Evolutionary conservation across 768 basidiomycete species (phyloP), one percentile per base, ranked within the genome.

Genomic region (Mycena vitilis): DNA sequence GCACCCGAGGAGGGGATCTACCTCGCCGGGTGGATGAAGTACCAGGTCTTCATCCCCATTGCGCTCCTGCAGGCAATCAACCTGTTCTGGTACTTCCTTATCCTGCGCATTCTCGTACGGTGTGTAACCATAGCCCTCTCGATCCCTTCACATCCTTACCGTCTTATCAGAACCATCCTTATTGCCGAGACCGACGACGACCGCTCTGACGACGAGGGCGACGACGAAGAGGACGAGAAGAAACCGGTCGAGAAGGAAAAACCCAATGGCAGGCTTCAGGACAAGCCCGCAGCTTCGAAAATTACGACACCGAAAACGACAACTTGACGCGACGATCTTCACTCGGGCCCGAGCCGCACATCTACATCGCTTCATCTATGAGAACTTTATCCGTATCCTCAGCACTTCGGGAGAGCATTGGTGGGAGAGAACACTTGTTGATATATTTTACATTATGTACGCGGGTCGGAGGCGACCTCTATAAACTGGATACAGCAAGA

Each of bases 41-140:
- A 88, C 73, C 94, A 95, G 71, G 87, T 97, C 59, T 94, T 96
- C 73, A 68, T 79, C 0, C 92, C 95, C 0, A 80, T 99, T 63
- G 69, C 89, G 8, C 80, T 95, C 0, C 84, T 99, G 18, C 95
- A 96, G 76, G 72, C 88, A 47, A 84, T 99, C 73, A 98, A 98
- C 76, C 66, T 97, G 30, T 98, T 98, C 84, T 98, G 96, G 96
- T 97, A 94, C 78, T 89, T 84, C 80, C 83, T 95, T 34, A 95
- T 98, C 77, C 79, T 87, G 77, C 89, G 95, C 61, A 91, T 97
- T 59, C 82, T 92, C 18, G 78, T 85, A 56, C 86, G 92, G 94
- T 95, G 70, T 81, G 51, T 60, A 10, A 37, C n/a, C 18, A 36
- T 18, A 63, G 34, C 30, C n/a, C 5, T 49, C 30, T 5, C 25